phyloP scores from a whole-genome alignment of 768 basidiomycete genomes.

The Termitomyces sp. region DNA sequence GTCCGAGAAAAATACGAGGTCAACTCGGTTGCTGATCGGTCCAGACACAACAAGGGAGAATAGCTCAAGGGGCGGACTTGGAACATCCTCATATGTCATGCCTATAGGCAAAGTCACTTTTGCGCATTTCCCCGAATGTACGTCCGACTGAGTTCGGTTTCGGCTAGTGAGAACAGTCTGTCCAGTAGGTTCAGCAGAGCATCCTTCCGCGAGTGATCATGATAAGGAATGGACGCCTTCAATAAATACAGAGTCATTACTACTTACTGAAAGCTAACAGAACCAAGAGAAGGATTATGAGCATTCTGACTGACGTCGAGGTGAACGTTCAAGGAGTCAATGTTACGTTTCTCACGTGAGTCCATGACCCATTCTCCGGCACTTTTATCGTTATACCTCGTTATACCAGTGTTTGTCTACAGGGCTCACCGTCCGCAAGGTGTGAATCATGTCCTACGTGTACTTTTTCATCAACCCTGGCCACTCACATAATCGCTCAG shows the following conservation, averaged over 20 bases:
- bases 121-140: neutral
- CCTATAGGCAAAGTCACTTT: neutral
- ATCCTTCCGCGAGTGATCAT: neutral
- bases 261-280: neutral
- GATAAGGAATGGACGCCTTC: neutral
- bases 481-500: neutral
- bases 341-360: slow-evolving; percentile 2
- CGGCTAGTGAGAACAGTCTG: neutral
- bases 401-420: no score
- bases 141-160: neutral
- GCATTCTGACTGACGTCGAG: neutral
- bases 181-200: neutral
- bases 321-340: neutral
- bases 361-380: neutral
- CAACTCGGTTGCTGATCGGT: slow-evolving; percentile 57
- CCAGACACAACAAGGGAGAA: slow-evolving; percentile 58
- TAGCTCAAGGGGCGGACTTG: slow-evolving; percentile 45
- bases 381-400: no score
- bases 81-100: slow-evolving; percentile 3
- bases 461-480: neutral
- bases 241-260: no score
- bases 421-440: neutral
- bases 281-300: neutral
- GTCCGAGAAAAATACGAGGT: slow-evolving; percentile 74
- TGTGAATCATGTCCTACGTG: neutral